Conservation (phyloP, 257 asterid species). For the Cynanchum wilfordii region DNA sequence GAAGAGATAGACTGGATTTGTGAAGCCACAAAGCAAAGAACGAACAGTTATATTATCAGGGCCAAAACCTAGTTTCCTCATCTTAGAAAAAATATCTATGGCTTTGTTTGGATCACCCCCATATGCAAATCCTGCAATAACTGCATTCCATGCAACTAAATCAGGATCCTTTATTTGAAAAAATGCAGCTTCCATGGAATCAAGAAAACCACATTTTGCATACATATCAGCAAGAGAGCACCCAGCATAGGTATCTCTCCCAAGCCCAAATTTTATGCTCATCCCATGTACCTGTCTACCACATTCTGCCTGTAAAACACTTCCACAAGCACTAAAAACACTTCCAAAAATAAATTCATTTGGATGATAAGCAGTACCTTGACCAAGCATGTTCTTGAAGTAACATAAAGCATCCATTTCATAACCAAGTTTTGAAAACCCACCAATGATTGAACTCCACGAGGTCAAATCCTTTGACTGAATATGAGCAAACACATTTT, state of each 20-base stretch:
- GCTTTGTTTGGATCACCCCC: slow-evolving; percentile 53
- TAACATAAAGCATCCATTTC: slow-evolving; percentile 48
- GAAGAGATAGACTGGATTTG: slow-evolving; percentile 28
- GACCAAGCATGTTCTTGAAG: slow-evolving; percentile 57
- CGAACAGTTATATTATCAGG: slow-evolving; percentile 64
- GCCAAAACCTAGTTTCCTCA: slow-evolving; percentile 43
- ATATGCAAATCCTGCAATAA: slow-evolving; percentile 54
- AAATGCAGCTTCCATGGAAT: slow-evolving; percentile 53
- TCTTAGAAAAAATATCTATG: slow-evolving; percentile 40
- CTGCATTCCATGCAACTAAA: slow-evolving; percentile 67
- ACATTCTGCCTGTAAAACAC: slow-evolving; percentile 38
- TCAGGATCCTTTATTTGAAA: slow-evolving; percentile 52
- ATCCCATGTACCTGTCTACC: slow-evolving; percentile 66
- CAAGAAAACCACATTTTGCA: slow-evolving; percentile 56
- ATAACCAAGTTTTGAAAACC: slow-evolving; percentile 61
- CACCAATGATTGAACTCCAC: slow-evolving; percentile 81
- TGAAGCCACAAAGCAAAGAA: slow-evolving; percentile 61
- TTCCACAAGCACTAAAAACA: slow-evolving; percentile 58
- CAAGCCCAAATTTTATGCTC: slow-evolving; percentile 49
- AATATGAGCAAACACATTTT: slow-evolving; percentile 38
- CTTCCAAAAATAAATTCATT: slow-evolving; percentile 68
- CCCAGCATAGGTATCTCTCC: slow-evolving; percentile 48
- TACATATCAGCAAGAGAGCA: slow-evolving; percentile 79
- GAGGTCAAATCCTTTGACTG: slow-evolving; percentile 57
- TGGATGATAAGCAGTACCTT: slow-evolving; percentile 33